Evolutionary conservation across 768 basidiomycete species (phyloP).

Genomic region (Vararia minispora): DNA sequence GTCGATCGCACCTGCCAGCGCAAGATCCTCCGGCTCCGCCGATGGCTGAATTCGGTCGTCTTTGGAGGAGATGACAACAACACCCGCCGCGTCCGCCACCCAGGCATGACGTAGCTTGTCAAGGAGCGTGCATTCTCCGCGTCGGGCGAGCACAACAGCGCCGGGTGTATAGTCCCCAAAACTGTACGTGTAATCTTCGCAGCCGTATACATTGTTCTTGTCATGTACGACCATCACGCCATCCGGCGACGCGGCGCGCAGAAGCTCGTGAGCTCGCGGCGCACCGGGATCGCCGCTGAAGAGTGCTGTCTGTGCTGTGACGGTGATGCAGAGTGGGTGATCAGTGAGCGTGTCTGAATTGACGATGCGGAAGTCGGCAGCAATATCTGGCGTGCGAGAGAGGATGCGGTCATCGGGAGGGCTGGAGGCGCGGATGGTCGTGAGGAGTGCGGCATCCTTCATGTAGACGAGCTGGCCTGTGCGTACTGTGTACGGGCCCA

Average conservation of each 20-base stretch:
- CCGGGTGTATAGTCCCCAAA: constrained; percentile 42
- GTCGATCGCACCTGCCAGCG: constrained; percentile 39
- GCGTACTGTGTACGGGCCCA: constrained; percentile 72
- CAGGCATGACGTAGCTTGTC: constrained; percentile 68
- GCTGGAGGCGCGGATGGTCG: constrained; percentile 22
- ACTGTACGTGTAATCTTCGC: constrained; percentile 36
- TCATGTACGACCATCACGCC: constrained; percentile 50
- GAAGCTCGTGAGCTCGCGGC: constrained; percentile 13
- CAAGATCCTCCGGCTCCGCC: constrained; percentile 44
- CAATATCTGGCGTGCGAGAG: constrained; percentile 33
- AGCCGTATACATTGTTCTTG: constrained; percentile 44
- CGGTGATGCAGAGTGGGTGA: too few relatives aligned
- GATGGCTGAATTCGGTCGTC: constrained; percentile 56
- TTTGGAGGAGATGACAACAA: constrained; percentile 63
- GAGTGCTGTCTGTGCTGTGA: constrained; percentile 50
- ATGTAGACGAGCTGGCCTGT: constrained; percentile 77
- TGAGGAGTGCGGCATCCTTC: constrained; percentile 47
- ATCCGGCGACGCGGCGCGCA: constrained; percentile 37
- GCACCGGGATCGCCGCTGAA: constrained; percentile 58
- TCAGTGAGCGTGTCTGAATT: constrained; percentile 39
- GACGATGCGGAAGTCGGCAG: constrained; percentile 49
- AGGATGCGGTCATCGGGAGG: constrained; percentile 15
- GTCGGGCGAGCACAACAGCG: constrained; percentile 48
- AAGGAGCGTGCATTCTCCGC: constrained; percentile 84
- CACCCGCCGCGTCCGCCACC: constrained; percentile 62